Conservation (phyloP, 768 basidiomycete genomes). For the Udeniomyces megalosporus region DNA sequence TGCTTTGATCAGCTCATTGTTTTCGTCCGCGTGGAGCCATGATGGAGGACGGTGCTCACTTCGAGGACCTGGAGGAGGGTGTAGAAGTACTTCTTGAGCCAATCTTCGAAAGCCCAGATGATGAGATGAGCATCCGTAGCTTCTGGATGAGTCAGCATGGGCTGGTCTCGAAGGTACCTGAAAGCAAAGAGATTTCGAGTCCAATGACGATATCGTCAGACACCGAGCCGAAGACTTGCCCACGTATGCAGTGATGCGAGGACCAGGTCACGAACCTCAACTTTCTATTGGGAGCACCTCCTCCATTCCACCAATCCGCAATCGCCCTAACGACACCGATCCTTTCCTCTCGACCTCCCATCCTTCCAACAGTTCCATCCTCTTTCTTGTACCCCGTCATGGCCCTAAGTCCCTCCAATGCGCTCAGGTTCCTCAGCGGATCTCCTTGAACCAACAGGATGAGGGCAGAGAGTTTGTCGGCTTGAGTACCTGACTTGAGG, state of each 20-base stretch:
- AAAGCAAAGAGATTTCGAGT: slow-evolving; percentile 16
- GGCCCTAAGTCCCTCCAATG: slow-evolving; percentile 53
- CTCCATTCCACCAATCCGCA: slow-evolving; percentile 95
- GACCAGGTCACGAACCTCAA: slow-evolving; percentile 44
- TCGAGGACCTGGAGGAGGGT: slow-evolving; percentile 77
- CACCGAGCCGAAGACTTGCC: not conserved
- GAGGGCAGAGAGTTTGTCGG: slow-evolving; percentile 77
- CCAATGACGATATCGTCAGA: not conserved
- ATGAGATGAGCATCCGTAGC: slow-evolving; percentile 58
- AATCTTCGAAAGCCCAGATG: slow-evolving; percentile 88
- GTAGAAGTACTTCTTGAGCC: slow-evolving; percentile 95
- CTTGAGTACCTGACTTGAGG: slow-evolving; percentile 72
- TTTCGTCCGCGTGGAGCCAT: too few species aligned
- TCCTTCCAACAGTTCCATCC: slow-evolving; percentile 22
- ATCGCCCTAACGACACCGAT: slow-evolving; percentile 78
- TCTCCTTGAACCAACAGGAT: slow-evolving; percentile 76
- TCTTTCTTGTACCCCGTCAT: slow-evolving; percentile 62
- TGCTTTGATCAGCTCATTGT: too few species aligned
- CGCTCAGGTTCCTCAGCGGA: slow-evolving; percentile 68
- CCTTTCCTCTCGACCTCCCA: slow-evolving; percentile 58
- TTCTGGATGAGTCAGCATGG: slow-evolving; percentile 41
- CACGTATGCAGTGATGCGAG: slow-evolving; percentile 22
- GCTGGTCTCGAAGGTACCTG: slow-evolving; percentile 89
- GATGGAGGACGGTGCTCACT: slow-evolving; percentile 33
- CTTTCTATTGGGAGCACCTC: slow-evolving; percentile 74